Evolutionary conservation across 345 rosid genomes (phyloP), one percentile per base, ranked within the genome.

Genomic region (Pistacia atlantica): DNA sequence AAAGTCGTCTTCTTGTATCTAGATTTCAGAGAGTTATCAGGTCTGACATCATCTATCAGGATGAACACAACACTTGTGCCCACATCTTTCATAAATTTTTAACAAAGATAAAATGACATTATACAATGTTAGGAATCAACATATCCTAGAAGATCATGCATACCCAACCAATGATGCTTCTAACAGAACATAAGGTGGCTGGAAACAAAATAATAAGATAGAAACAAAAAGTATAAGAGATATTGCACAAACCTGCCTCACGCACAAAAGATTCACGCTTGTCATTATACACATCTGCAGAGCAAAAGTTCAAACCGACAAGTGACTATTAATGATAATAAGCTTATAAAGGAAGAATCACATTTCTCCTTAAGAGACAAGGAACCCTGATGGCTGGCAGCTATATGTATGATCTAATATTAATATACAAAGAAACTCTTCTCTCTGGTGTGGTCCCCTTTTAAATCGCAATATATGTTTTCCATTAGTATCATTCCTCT

Each of bases 241-340:
- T 1, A 71, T 65, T 42, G 80, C 11, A 81, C 95, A 51, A 75
- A 91, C 98, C 98, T 91, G 97, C 99, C 86, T 91, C 98, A 11
- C 97, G 89, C 78, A 75, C 73, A 76, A 96, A 94, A 80, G 89
- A 90, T 76, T 96, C 97, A 82, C 79, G 90, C 69, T 84, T 78
- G 77, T 96, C 97, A 57, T 96, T 88, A 82, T 96, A 96, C 65
- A 90, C 97, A 74, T 96, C 99, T 96, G 84, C 84, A 88, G 3
- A 70, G 60, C 11, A 64, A 49, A 80, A 65, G 54, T 46, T 13
- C 76, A 69, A 83, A 83, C 38, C 20, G 75, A 33, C 54, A 45
- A 65, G 59, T 71, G 73, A 80, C 5, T 38, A 38, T 38, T 38
- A 6, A 38, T 38, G 5, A 38, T 38, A 38, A 38, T 35, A n/a